Percentiles rank a stretch among this genome's conserved stretches.
phyloP scores from a whole-genome alignment of 1,284 basidiomycete species.

The Heliocybe sulcata region DNA sequence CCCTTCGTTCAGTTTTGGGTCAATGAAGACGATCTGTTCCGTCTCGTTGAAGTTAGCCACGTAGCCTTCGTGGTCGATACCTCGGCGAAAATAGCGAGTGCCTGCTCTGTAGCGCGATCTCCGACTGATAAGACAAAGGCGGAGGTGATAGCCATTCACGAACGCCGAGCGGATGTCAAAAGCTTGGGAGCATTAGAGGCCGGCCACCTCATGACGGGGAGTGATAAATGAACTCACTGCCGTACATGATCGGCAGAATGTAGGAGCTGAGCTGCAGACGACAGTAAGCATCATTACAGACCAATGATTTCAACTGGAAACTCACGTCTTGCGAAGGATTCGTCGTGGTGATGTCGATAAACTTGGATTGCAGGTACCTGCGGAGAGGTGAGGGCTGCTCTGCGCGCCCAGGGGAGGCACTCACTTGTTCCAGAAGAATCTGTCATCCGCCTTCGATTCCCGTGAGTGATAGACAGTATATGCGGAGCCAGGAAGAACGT shows the following conservation, averaged over 20 bases:
- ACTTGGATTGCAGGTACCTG: constrained; percentile 65
- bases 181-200: constrained; percentile 38
- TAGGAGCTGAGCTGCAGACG: constrained; percentile 67
- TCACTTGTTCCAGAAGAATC: constrained; percentile 98
- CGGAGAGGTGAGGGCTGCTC: constrained; percentile 2
- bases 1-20: constrained; percentile 34
- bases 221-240: constrained; percentile 51
- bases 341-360: constrained; percentile 56
- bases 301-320: constrained; percentile 7
- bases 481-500: constrained; percentile 13
- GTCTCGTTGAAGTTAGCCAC: constrained; percentile 95
- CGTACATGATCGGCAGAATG: constrained; percentile 89
- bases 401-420: constrained; percentile 16
- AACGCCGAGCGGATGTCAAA: constrained; percentile 80
- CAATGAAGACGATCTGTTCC: constrained; percentile 84
- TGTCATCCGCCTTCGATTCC: constrained; percentile 75
- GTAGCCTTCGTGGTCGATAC: constrained; percentile 79
- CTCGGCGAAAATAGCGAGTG: constrained; percentile 95
- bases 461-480: constrained; percentile 4
- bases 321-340: constrained; percentile 56
- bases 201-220: constrained; percentile 2
- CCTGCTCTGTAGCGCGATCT: constrained; percentile 92
- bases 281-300: constrained; percentile 7
- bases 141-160: constrained; percentile 77
- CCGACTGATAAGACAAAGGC: constrained; percentile 86